phyloP scores from a whole-genome alignment of 768 basidiomycete species.

The Mycena floridula region DNA sequence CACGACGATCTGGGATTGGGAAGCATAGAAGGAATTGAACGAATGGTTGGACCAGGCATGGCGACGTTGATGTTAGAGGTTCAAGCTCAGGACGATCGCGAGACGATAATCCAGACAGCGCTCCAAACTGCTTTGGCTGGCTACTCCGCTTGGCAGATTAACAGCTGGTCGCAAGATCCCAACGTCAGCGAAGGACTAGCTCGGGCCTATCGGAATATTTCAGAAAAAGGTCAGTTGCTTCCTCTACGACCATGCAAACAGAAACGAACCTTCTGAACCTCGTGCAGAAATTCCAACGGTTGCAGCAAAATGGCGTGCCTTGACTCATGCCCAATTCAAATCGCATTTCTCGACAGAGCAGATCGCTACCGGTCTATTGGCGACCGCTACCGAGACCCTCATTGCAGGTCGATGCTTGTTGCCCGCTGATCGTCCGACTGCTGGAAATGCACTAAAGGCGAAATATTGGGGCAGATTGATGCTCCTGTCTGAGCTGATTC shows the following conservation, averaged over 20 bases:
- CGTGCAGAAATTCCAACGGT: not conserved
- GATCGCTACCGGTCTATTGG: not conserved
- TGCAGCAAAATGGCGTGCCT: constrained; percentile 1
- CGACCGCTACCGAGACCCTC: not conserved
- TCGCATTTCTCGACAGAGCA: not conserved
- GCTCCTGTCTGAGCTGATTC: not conserved
- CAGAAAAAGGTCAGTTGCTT: not conserved
- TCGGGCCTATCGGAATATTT: not conserved
- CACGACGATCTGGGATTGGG: not conserved
- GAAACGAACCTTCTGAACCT: too few relatives aligned
- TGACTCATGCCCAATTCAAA: constrained; percentile 2
- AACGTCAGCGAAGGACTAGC: not conserved
- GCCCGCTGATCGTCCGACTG: not conserved
- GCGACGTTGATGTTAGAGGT: not conserved
- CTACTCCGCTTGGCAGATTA: not conserved
- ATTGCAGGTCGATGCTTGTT: not conserved
- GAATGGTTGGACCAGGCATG: not conserved
- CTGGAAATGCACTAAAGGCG: not conserved
- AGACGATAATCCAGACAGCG: constrained; percentile 1
- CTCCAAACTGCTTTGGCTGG: not conserved
- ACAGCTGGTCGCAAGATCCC: not conserved
- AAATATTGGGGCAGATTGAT: not conserved
- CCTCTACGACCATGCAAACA: too few relatives aligned
- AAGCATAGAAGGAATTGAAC: not conserved
- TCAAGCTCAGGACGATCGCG: not conserved